A percentile compares a stretch with the other conserved stretches of the same genome.
phyloP scores from a whole-genome alignment of 2,329 filamentous ascomycete species.

The Ophiostoma fasciatum region DNA sequence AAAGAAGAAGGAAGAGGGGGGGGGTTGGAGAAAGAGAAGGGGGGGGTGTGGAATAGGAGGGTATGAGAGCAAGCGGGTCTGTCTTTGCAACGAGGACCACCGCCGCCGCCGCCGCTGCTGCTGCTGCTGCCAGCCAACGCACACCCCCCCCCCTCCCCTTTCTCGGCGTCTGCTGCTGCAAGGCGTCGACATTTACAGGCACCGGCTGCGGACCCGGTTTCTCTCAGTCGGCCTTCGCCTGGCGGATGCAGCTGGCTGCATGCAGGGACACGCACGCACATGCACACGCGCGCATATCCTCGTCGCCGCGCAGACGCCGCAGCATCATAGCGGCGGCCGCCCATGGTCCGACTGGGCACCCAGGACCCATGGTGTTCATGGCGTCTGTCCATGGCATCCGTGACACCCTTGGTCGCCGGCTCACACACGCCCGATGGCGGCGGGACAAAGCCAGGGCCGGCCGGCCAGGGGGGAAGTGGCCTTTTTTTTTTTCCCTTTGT shows the following conservation, averaged over 20 bases:
- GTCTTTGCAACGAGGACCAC: background rate
- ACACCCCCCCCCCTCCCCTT: background rate
- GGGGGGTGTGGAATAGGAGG: too few species aligned
- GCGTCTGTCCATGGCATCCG: background rate
- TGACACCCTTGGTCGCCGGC: too few species aligned
- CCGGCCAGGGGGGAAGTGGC: slow-evolving; percentile 1
- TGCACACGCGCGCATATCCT: background rate
- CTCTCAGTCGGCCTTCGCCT: too few species aligned
- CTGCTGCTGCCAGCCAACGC: background rate
- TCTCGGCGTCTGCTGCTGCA: background rate
- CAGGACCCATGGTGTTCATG: background rate
- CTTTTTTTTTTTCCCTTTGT: slow-evolving; percentile 1
- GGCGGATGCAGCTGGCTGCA: too few species aligned
- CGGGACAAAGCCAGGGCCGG: too few species aligned
- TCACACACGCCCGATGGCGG: too few species aligned
- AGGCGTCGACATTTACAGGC: too few species aligned
- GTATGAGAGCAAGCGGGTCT: slow-evolving; percentile 2
- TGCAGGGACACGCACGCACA: background rate
- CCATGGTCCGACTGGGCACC: too few species aligned
- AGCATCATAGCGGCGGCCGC: too few species aligned
- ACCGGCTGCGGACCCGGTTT: background rate
- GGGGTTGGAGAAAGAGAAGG: slow-evolving; percentile 18
- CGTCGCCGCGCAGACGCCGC: background rate
- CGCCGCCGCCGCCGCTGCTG: too few species aligned
- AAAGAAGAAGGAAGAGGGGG: slow-evolving; percentile 12